Base-by-base conservation (phyloP, 768 basidiomycete species). In the Mrakia blollopis region DNA sequence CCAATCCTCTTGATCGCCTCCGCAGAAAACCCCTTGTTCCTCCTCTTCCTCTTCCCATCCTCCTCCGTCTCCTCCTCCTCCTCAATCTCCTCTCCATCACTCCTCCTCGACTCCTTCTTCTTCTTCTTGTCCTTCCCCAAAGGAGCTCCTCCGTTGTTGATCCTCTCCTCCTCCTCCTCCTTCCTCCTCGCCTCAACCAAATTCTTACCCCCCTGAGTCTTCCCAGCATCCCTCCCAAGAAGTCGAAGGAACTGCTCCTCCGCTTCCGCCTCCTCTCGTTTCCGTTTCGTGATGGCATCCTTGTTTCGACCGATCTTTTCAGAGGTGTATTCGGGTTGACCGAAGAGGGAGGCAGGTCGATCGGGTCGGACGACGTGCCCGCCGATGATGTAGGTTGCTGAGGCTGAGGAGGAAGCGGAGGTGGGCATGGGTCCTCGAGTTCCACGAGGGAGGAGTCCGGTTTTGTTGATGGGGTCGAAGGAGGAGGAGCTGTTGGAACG, bases 231-330 rank as follows among this genome's bases (percentile, higher is more conserved):
- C 50, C 76, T 65, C 14, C 87, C 85, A 78, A 93, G 81, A 57
- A 94, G 83, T 54, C 83, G 82, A 82, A 89, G 86, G 80, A 95
- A 82, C 30, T 87, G 85, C 57, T 83, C 85, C 74, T 94, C 93
- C 2, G 88, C 86, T 54, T 82, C 80, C 37, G 80, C 78, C 67
- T 80, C 80, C 70, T 84, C 83, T 18, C 88, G 79, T 81, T 87
- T 87, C 63, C 93, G 87, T 79, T 89, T 89, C 8, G 91, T 89
- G 80, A 87, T 91, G 28, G 91, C 91, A 80, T 93, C 91, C 2
- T 90, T 90, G 73, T 91, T 91, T 25, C 94, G 86, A 0, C 93
- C 93, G 54, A 94, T 85, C 76, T 85, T 89, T 83, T 96, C 94
- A 0, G 86, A 82, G 4, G 89, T 81, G 78, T 88, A 90, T 79